A percentile compares a stretch with the other conserved stretches of the same genome.
Conservation (phyloP, 805 yeast genomes). For the Scheffersomyces coipomensis region DNA sequence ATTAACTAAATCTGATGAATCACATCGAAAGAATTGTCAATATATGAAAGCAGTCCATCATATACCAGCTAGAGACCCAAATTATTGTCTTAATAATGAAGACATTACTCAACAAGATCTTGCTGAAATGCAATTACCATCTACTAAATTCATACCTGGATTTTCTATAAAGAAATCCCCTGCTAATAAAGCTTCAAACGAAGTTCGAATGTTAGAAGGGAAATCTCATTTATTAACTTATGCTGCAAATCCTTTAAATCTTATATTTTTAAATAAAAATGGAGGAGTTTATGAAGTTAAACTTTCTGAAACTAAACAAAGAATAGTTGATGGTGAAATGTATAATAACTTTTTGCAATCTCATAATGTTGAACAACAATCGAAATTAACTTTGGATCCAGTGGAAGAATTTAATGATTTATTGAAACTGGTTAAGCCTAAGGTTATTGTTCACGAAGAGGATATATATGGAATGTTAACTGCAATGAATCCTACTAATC, state of each 20-base stretch:
- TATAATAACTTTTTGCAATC: slow-evolving; percentile 28
- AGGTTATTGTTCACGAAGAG: slow-evolving; percentile 17
- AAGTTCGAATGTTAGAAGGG: slow-evolving; percentile 37
- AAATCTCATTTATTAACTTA: slow-evolving; percentile 40
- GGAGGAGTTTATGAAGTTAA: slow-evolving; percentile 36
- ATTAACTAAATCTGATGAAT: slow-evolving; percentile 14
- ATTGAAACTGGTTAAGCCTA: slow-evolving; percentile 16
- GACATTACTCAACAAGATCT: slow-evolving; percentile 17
- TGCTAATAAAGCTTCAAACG: slow-evolving; percentile 28
- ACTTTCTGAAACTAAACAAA: slow-evolving; percentile 16
- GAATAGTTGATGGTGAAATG: slow-evolving; percentile 34
- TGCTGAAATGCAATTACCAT: slow-evolving; percentile 18
- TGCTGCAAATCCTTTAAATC: slow-evolving; percentile 35
- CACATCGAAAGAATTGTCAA: slow-evolving; percentile 18
- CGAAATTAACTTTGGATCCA: slow-evolving; percentile 27
- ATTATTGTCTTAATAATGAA: slow-evolving; percentile 14
- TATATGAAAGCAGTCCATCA: slow-evolving; percentile 18
- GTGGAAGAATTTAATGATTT: slow-evolving; percentile 24
- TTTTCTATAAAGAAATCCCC: slow-evolving; percentile 31
- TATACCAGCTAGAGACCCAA: slow-evolving; percentile 14
- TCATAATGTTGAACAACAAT: slow-evolving; percentile 12
- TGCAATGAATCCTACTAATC: slow-evolving; percentile 17
- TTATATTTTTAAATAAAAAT: slow-evolving; percentile 35
- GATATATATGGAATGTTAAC: slow-evolving; percentile 24
- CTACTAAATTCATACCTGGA: slow-evolving; percentile 35